Percentiles rank a stretch among this genome's conserved stretches.
These are phyloP conservation scores for Lasiosphaeria miniovina DNA, from an alignment of 495 filamentous ascomycete genomes.

Conservation along the genomic window DNA sequence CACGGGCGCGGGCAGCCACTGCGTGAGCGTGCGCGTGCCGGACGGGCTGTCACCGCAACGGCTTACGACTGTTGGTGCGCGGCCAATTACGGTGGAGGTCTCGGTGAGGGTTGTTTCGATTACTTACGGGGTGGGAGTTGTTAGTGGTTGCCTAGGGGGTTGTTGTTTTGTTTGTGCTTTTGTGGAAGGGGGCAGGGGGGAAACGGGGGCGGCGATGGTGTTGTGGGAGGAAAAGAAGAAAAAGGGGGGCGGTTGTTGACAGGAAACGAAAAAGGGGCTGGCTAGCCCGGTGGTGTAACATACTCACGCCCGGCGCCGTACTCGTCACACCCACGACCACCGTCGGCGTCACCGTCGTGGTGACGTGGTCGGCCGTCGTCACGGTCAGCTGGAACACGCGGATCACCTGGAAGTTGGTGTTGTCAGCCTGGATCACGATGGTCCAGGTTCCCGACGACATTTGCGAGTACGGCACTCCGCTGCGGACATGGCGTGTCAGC, in stretches of 20 bases:
- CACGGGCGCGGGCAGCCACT: constrained; percentile 6
- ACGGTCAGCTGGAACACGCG: constrained; percentile 22
- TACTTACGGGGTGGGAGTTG: constrained; percentile 6
- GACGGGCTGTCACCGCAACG: constrained; percentile 6
- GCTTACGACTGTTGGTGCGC: constrained; percentile 10
- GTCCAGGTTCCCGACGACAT: constrained; percentile 24
- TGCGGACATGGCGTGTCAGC: neutral
- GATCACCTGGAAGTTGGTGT: constrained; percentile 22
- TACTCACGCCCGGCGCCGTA: constrained; percentile 12
- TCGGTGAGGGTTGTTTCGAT: constrained; percentile 15
- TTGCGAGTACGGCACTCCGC: constrained; percentile 16
- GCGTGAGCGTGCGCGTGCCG: constrained; percentile 13
- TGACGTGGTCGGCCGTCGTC: constrained; percentile 14
- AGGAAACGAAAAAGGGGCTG: neutral
- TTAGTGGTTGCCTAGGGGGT: too few relatives aligned
- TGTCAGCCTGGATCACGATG: constrained; percentile 30
- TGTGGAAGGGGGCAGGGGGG: too few relatives aligned
- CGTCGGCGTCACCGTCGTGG: constrained; percentile 22
- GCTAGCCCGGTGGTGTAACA: neutral
- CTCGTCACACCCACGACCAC: constrained; percentile 24
- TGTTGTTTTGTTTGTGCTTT: neutral
- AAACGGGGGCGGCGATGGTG: too few relatives aligned
- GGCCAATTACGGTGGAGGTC: constrained; percentile 10
- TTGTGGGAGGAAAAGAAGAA: too few relatives aligned
- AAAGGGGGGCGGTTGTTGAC: neutral